Evolutionary conservation across 2,329 filamentous ascomycete genomes (phyloP), one percentile per base, ranked within the genome.

Genomic region (Diaporthe velutina): DNA sequence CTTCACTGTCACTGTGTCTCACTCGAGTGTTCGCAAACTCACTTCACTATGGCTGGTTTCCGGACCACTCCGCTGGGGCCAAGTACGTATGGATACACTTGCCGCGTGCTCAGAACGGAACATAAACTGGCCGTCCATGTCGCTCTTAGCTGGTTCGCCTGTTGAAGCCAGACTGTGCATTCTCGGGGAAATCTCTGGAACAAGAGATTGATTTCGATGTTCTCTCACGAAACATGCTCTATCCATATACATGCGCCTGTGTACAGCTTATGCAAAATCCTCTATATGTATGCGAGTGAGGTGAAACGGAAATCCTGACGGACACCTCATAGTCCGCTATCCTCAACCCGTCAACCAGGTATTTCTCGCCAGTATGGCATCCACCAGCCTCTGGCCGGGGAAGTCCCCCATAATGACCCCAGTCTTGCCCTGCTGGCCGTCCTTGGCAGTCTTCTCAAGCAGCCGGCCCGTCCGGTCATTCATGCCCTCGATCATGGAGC

Each of bases 391-490:
- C 76, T 79, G 80, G 3, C 87, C 87, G 0, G 86, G 86, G 64
- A 89, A 89, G 74, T 89, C 87, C 2, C 86, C 81, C 76, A 89
- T 88, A 48, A 89, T 82, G 12, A 89, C 80, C 15, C 87, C 87
- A 1, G 85, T 83, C 33, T 84, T 80, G 12, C 81, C 80, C 30
- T 71, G 54, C 57, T 54, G 64, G 19, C 54, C 61, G 33, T 22
- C 58, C 66, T 66, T 52, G n/a, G 72, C 58, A 4, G 73, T 71
- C 15, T 71, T 73, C 54, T 75, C 76, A 28, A 88, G 80, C 84
- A 85, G 88, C 76, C 80, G 79, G 42, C 86, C 86, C 45, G 86
- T 87, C 80, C 84, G 83, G 77, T 88, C 86, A 73, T 89, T 89
- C 82, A 88, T 87, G 38, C 87, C 87, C n/a, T 78, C 77, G 5